Percentiles rank a stretch among this genome's conserved stretches.
Evolutionary conservation across 352 stramenopile species (phyloP).

Genomic region (Globisporangium barbulae): DNA sequence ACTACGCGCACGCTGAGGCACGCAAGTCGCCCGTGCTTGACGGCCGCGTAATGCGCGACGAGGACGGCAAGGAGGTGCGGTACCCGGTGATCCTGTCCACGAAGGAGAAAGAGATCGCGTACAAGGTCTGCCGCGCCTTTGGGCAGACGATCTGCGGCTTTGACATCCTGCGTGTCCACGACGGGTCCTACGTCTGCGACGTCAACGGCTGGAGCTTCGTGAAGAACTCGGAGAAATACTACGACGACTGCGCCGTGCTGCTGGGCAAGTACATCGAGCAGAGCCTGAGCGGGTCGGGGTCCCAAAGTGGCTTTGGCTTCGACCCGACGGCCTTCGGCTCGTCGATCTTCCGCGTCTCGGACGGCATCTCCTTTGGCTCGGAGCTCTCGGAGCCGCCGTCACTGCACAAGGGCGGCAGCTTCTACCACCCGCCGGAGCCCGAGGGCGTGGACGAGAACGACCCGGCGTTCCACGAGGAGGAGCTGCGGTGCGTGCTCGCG

Average conservation of each 20-base stretch:
- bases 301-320: constrained; percentile 43
- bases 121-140: constrained; percentile 81
- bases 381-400: constrained; percentile 61
- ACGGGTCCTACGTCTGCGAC: constrained; percentile 97
- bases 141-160: constrained; percentile 98
- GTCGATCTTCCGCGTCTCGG: constrained; percentile 56
- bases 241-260: constrained; percentile 96
- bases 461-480: constrained; percentile 82
- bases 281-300: constrained; percentile 31
- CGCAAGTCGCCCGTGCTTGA: constrained; percentile 99
- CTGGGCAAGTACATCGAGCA: constrained; percentile 82
- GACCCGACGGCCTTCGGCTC: constrained; percentile 55
- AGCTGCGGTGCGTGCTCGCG: constrained; percentile 98
- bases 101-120: constrained; percentile 98
- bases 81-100: constrained; percentile 99
- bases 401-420: constrained; percentile 18
- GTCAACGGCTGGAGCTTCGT: constrained; percentile 99
- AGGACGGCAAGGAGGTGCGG: constrained; percentile 97
- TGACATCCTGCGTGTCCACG: constrained; percentile 95
- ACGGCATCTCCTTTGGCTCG: constrained; percentile 30
- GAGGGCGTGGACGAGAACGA: constrained; percentile 25
- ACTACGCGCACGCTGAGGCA: constrained; percentile 99
- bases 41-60: constrained; percentile 96
- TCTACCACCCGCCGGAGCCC: constrained; percentile 15
- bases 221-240: constrained; percentile 99